phyloP scores from a whole-genome alignment of 2,329 filamentous ascomycete genomes.

The Amauroascus verrucosus region DNA sequence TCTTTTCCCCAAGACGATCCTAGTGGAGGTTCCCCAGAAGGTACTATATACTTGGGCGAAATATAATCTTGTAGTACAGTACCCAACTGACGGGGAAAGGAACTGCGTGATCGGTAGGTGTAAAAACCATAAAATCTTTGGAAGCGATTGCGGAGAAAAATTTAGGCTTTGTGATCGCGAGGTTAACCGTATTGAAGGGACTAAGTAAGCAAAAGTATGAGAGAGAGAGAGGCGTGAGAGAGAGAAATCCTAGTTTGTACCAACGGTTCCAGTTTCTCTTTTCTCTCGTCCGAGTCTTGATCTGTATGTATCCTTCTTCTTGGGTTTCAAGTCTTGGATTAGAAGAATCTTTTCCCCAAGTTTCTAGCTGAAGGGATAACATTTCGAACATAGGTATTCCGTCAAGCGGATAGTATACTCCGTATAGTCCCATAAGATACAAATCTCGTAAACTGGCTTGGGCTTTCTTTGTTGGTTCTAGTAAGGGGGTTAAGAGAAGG shows the following conservation, averaged over 20 bases:
- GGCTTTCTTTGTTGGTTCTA: constrained; percentile 10
- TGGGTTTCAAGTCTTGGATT: too few relatives aligned
- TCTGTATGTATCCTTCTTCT: not conserved
- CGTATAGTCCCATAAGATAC: not conserved
- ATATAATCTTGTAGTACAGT: too few relatives aligned
- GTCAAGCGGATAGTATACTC: too few relatives aligned
- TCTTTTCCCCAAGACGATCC: not conserved
- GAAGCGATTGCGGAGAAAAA: constrained; percentile 11
- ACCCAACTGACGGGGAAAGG: constrained; percentile 8
- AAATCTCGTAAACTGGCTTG: constrained; percentile 7
- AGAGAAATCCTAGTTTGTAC: too few relatives aligned
- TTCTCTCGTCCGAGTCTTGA: constrained; percentile 2
- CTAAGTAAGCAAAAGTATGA: too few relatives aligned
- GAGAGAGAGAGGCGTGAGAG: too few relatives aligned
- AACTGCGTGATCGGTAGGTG: not conserved
- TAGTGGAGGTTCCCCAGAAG: constrained; percentile 5
- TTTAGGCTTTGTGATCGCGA: constrained; percentile 10
- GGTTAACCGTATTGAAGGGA: constrained; percentile 9
- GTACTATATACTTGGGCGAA: not conserved
- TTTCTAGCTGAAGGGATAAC: too few relatives aligned
- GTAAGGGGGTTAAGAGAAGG: not conserved
- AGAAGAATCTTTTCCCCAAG: too few relatives aligned
- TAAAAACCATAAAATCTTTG: constrained; percentile 1
- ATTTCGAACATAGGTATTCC: too few relatives aligned
- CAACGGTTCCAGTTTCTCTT: not conserved